Base-by-base conservation (phyloP, 371 early-diverging fungal species). In the Syncephalastrum monosporum region DNA sequence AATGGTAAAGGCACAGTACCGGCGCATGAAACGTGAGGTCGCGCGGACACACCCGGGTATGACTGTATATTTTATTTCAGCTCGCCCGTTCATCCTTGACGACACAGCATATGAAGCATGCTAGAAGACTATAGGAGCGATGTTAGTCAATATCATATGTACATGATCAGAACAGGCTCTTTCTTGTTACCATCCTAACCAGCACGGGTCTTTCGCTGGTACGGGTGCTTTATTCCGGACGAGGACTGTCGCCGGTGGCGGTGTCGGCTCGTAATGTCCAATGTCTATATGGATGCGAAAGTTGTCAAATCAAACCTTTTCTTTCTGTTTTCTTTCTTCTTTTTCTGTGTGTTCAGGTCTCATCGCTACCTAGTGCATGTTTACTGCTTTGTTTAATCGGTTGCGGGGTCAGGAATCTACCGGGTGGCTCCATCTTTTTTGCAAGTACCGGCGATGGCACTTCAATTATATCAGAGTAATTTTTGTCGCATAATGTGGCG, bases 101-200 rank as follows among this genome's bases (percentile, higher is more conserved):
- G 5, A 55, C 47, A 38, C 61, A 61, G 45, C 61, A 61, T 14
- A 61, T 25, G 14, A 61, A 61, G 23, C 61, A 61, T 10, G 61
- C 61, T 4, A 61, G 23, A 16, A 61, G n/a, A 27, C 61, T 61
- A 45, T 7, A 53, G 5, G 21, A 17, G 4, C 15, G 6, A 53
- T 5, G 41, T 15, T 17, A 38, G 33, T 14, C n/a, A 25, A 51
- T 13, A 1, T 16, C 45, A 42, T 44, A 58, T 38, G 38, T 45
- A 33, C 29, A 47, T 33, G n/a, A 5, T 0, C 13, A 15, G 14
- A 33, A 27, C 17, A 29, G 7, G 27, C n/a, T 10, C 16, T 42
- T 27, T 46, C 47, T 25, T 16, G 44, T 49, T 61, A 61, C 61
- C 61, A 61, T 55, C 61, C 61, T 42, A 61, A 33, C 42, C 55